Evolutionary conservation across 2,329 filamentous ascomycete species (phyloP).

Genomic region (Arthrinium phaeospermum): DNA sequence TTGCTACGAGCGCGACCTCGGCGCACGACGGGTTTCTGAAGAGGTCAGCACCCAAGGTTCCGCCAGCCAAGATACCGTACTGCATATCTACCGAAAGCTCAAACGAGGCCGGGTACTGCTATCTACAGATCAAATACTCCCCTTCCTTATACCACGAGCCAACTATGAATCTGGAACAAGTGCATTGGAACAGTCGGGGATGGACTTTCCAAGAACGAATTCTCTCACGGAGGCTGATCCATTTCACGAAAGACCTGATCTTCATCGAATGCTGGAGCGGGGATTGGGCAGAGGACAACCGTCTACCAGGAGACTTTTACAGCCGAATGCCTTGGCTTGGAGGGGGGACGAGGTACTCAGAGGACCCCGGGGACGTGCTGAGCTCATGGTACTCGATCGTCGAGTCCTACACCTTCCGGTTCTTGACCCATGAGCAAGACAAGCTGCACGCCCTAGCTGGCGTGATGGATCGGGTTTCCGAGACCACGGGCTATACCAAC

Average conservation of each 20-base stretch:
- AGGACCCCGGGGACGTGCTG: neutral
- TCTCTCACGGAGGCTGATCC: neutral
- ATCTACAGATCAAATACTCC: neutral
- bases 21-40: neutral
- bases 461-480: neutral
- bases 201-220: neutral
- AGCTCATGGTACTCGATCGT: neutral
- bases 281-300: neutral
- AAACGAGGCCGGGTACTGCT: neutral
- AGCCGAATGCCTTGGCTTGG: neutral
- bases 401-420: neutral
- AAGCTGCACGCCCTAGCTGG: neutral
- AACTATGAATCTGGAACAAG: neutral
- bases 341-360: neutral
- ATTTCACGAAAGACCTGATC: neutral
- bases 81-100: neutral
- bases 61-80: neutral
- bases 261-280: conserved; percentile 7
- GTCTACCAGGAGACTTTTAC: neutral
- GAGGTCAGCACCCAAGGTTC: neutral
- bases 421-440: neutral
- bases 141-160: neutral
- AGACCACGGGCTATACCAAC: neutral
- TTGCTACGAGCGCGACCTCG: neutral
- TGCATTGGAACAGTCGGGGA: neutral